Percentiles rank a stretch among this genome's conserved stretches.
These are phyloP conservation scores for Leccinum pellstonianum DNA, from an alignment of 768 basidiomycete species.

Conservation along the genomic window DNA sequence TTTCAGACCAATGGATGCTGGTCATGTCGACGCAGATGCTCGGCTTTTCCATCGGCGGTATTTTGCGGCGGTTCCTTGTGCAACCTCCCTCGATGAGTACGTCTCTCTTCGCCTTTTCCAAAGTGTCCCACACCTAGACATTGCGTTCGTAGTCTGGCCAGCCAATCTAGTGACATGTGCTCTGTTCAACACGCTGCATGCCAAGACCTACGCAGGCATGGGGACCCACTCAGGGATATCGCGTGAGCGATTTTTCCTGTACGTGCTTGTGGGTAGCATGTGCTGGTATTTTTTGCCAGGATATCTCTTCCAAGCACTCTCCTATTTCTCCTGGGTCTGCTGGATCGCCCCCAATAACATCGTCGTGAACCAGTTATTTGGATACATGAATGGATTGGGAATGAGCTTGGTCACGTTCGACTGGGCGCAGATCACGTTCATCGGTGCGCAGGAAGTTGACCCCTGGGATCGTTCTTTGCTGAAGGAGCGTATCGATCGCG, in stretches of 20 bases:
- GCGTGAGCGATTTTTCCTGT: conserved; percentile 52
- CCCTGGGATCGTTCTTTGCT: neutral
- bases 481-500: neutral
- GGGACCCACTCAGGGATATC: conserved; percentile 46
- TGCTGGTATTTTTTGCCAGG: conserved; percentile 66
- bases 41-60: conserved; percentile 60
- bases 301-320: conserved; percentile 66
- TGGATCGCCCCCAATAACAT: conserved; percentile 74
- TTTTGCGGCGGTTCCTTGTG: conserved; percentile 61
- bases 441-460: conserved; percentile 13
- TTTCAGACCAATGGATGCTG: conserved; percentile 55
- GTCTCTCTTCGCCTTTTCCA: conserved; percentile 9
- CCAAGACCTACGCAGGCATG: conserved; percentile 45
- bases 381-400: conserved; percentile 51
- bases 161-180: conserved; percentile 67
- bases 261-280: conserved; percentile 34
- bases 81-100: conserved; percentile 63
- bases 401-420: conserved; percentile 82
- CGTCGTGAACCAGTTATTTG: conserved; percentile 55
- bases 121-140: neutral
- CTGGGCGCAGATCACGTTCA: conserved; percentile 63
- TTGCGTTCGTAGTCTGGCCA: conserved; percentile 66
- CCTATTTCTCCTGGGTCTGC: conserved; percentile 58
- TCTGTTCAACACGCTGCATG: conserved; percentile 73
- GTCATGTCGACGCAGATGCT: conserved; percentile 74